These are phyloP conservation scores for Alternaria postmessia DNA, from an alignment of 2,329 filamentous ascomycete species.

Conservation along the genomic window DNA sequence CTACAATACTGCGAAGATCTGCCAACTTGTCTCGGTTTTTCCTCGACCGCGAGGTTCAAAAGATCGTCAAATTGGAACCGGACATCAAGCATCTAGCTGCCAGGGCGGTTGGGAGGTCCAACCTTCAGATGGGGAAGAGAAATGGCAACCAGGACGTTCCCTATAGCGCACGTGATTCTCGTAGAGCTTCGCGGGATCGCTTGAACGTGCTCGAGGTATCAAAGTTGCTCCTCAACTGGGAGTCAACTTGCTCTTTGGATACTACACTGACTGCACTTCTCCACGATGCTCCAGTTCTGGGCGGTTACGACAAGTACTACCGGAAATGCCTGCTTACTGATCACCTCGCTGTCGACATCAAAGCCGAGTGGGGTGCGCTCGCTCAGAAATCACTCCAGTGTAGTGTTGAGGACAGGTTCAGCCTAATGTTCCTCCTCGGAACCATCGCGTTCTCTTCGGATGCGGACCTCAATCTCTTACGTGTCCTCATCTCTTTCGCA, in stretches of 20 bases:
- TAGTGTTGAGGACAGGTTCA: conserved; percentile 36
- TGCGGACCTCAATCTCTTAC: conserved; percentile 53
- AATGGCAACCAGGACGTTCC: conserved; percentile 1
- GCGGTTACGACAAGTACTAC: conserved; percentile 50
- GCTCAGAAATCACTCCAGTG: conserved; percentile 48
- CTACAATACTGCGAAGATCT: conserved; percentile 23
- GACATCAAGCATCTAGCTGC: conserved; percentile 28
- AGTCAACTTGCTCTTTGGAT: conserved; percentile 9
- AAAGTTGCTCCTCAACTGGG: conserved; percentile 21
- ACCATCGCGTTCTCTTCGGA: conserved; percentile 54
- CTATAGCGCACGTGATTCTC: conserved; percentile 27
- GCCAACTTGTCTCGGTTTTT: conserved; percentile 20
- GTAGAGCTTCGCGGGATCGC: background rate
- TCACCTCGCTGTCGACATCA: conserved; percentile 49
- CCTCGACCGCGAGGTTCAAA: background rate
- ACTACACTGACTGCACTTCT: conserved; percentile 31
- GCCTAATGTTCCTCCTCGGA: conserved; percentile 58
- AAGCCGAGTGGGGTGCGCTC: conserved; percentile 56
- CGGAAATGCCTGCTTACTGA: conserved; percentile 50
- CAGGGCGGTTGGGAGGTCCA: conserved; percentile 19
- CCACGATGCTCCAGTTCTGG: conserved; percentile 47
- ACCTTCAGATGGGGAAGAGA: background rate
- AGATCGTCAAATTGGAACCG: background rate
- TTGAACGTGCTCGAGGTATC: conserved; percentile 23
- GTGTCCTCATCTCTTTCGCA: conserved; percentile 57